phyloP scores from a whole-genome alignment of 2,329 filamentous ascomycete species.

The Alternaria sp. region DNA sequence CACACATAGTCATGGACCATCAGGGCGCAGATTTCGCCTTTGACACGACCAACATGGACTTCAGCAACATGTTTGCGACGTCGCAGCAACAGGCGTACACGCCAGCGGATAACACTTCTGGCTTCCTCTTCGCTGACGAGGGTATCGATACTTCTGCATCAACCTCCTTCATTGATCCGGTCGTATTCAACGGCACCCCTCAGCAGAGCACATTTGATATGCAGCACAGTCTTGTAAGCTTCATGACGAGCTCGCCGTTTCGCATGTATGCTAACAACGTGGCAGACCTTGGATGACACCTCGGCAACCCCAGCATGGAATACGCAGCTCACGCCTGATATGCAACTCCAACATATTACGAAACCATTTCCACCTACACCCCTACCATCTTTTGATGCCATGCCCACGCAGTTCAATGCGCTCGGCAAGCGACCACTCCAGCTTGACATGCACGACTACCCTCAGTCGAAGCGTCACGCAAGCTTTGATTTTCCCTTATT shows the following conservation, averaged over 20 bases:
- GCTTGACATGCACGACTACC: conserved; percentile 43
- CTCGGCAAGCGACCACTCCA: conserved; percentile 46
- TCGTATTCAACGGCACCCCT: conserved; percentile 31
- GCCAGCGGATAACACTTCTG: conserved; percentile 44
- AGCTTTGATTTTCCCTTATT: conserved; percentile 34
- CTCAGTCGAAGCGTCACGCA: conserved; percentile 47
- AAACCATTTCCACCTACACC: conserved; percentile 40
- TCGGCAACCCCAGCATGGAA: conserved; percentile 38
- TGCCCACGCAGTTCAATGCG: conserved; percentile 35
- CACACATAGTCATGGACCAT: conserved; percentile 32
- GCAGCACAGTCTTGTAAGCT: conserved; percentile 43
- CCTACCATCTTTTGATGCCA: conserved; percentile 38
- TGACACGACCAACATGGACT: conserved; percentile 43
- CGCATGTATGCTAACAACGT: conserved; percentile 17
- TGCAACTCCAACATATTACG: conserved; percentile 27
- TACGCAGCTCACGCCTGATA: conserved; percentile 33
- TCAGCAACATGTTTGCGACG: conserved; percentile 39
- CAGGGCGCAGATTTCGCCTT: conserved; percentile 46
- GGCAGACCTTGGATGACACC: conserved; percentile 47
- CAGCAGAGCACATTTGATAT: conserved; percentile 37
- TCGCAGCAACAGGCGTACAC: conserved; percentile 32
- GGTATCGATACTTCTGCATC: conserved; percentile 44
- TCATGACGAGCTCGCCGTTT: neutral
- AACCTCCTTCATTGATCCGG: conserved; percentile 31
- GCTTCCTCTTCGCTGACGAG: conserved; percentile 47